Conservation (phyloP, 345 rosid species). For the Aurinia saxatilis region DNA sequence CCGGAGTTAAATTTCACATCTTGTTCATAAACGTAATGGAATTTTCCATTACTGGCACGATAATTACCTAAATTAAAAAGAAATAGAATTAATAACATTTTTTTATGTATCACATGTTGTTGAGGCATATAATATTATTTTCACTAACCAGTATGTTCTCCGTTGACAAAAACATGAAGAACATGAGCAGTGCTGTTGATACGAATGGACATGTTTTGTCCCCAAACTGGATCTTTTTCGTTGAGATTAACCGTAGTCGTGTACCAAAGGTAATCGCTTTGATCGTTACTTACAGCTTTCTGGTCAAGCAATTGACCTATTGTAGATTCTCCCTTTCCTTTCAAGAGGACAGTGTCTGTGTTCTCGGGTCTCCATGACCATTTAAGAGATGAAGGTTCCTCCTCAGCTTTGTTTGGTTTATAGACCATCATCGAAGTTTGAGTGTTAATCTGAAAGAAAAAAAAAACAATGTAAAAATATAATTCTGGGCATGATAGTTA, state of each 20-base stretch:
- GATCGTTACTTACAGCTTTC: too few species aligned
- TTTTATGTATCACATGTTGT: neutral
- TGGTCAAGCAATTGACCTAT: constrained; percentile 32
- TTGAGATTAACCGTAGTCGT: constrained; percentile 42
- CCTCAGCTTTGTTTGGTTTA: constrained; percentile 18
- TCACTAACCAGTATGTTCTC: constrained; percentile 26
- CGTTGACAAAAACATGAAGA: constrained; percentile 56
- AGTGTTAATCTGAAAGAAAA: constrained; percentile 18
- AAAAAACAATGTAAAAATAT: neutral
- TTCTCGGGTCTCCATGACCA: constrained; percentile 40
- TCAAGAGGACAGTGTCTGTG: constrained; percentile 21
- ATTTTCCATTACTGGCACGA: too few species aligned
- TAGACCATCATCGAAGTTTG: too few species aligned
- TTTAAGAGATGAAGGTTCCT: constrained; percentile 11
- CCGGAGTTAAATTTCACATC: constrained; percentile 35
- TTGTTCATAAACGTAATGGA: too few species aligned
- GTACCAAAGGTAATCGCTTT: too few species aligned
- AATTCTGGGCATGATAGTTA: too few species aligned
- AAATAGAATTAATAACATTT: neutral
- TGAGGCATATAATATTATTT: neutral
- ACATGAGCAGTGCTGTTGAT: too few species aligned
- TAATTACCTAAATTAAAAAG: constrained; percentile 34
- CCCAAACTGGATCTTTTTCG: constrained; percentile 36
- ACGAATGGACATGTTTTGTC: constrained; percentile 34
- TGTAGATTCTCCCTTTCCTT: constrained; percentile 28